These are phyloP conservation scores for Didymellaceae sp. DNA, from an alignment of 2,329 filamentous ascomycete species.

Conservation along the genomic window DNA sequence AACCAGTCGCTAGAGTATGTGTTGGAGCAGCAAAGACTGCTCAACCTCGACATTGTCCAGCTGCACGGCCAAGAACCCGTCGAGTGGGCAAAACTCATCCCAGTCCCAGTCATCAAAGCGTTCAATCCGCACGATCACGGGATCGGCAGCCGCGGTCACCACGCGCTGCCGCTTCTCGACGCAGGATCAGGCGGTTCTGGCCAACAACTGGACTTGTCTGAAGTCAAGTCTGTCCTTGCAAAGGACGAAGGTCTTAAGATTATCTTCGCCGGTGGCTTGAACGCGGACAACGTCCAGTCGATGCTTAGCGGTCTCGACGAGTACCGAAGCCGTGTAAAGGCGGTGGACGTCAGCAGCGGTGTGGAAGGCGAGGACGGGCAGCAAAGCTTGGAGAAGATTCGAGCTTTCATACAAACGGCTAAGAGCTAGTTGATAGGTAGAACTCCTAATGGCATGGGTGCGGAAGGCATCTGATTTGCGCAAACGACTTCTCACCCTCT, in stretches of 20 bases:
- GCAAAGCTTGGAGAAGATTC: slow-evolving; percentile 83
- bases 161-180: slow-evolving; percentile 83
- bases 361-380: slow-evolving; percentile 75
- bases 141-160: slow-evolving; percentile 77
- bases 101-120: slow-evolving; percentile 86
- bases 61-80: slow-evolving; percentile 90
- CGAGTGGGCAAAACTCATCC: slow-evolving; percentile 89
- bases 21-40: slow-evolving; percentile 75
- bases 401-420: slow-evolving; percentile 76
- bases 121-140: slow-evolving; percentile 81
- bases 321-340: slow-evolving; percentile 69
- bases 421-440: slow-evolving; percentile 47
- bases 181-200: slow-evolving; percentile 85
- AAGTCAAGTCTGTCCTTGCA: slow-evolving; percentile 70
- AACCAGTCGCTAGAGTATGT: slow-evolving; percentile 87
- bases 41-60: slow-evolving; percentile 87
- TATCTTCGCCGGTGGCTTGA: slow-evolving; percentile 84
- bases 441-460: not conserved
- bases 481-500: too few relatives aligned
- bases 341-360: slow-evolving; percentile 92
- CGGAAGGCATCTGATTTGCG: too few relatives aligned
- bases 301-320: slow-evolving; percentile 69
- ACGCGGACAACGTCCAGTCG: slow-evolving; percentile 76
- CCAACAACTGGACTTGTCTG: slow-evolving; percentile 73
- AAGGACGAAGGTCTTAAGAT: slow-evolving; percentile 74